Conservation (phyloP, 208 protist genomes). For the Leishmania mexicana region DNA sequence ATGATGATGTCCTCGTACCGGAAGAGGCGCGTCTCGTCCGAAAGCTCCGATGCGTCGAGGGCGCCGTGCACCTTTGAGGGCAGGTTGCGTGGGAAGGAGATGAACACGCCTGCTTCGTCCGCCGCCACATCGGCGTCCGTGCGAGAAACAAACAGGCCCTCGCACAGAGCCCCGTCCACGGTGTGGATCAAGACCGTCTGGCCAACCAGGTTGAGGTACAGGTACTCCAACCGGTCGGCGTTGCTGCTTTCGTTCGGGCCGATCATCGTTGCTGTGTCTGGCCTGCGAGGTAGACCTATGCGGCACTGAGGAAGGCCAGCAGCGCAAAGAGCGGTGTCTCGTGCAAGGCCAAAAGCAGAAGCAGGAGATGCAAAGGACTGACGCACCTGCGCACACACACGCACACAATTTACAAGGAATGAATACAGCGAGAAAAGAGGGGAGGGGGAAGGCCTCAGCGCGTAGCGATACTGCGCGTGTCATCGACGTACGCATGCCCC, state of each 20-base stretch:
- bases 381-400: background rate
- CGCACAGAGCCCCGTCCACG: constrained; percentile 68
- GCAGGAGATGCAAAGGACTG: no score
- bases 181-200: constrained; percentile 80
- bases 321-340: background rate
- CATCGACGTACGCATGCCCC: background rate
- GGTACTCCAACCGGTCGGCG: constrained; percentile 81
- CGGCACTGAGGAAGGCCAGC: background rate
- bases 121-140: constrained; percentile 63
- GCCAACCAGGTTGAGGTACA: constrained; percentile 90
- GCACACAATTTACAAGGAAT: background rate
- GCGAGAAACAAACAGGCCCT: constrained; percentile 88
- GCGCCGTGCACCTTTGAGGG: constrained; percentile 53
- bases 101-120: constrained; percentile 60
- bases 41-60: constrained; percentile 47
- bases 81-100: constrained; percentile 65
- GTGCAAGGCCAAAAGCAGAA: background rate
- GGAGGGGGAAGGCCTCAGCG: constrained; percentile 4
- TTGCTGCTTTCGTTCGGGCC: constrained; percentile 65
- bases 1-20: constrained; percentile 77
- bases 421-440: background rate
- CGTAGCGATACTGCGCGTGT: background rate
- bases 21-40: constrained; percentile 47
- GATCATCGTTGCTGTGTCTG: constrained; percentile 21
- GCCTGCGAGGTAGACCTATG: background rate